phyloP scores from a whole-genome alignment of 495 filamentous ascomycete genomes.

The Melanomma pulvis-pyrius region DNA sequence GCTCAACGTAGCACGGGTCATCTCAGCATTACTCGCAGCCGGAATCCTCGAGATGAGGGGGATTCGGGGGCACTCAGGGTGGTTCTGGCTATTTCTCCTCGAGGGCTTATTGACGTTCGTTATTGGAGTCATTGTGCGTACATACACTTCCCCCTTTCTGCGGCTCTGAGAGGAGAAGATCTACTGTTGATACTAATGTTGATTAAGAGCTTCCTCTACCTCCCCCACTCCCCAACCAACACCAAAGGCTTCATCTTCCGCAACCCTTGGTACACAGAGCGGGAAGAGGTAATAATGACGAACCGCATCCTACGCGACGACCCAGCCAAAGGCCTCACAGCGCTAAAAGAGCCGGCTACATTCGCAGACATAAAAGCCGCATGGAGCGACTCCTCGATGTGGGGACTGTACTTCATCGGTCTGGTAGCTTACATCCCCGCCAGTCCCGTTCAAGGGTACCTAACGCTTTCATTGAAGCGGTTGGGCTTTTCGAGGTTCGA shows the following conservation, averaged over 20 bases:
- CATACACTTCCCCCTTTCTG: too few species aligned
- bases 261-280: not conserved
- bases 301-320: constrained; percentile 7
- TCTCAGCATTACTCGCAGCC: constrained; percentile 20
- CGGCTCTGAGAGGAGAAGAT: too few species aligned
- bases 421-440: not conserved
- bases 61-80: constrained; percentile 19
- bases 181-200: too few species aligned
- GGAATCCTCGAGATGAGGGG: constrained; percentile 31
- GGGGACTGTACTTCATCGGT: not conserved
- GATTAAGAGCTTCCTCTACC: not conserved
- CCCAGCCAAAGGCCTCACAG: not conserved
- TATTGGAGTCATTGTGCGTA: constrained; percentile 2
- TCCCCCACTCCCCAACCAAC: not conserved
- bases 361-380: not conserved
- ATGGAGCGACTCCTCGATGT: not conserved
- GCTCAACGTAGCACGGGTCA: not conserved
- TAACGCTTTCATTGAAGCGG: constrained; percentile 48
- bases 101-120: constrained; percentile 38
- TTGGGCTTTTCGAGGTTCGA: constrained; percentile 53
- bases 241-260: not conserved
- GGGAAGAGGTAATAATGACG: not conserved
- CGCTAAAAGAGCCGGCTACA: not conserved
- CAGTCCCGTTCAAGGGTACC: constrained; percentile 48
- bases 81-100: constrained; percentile 38